Base-by-base conservation (phyloP, 768 basidiomycete genomes). In the Trametes elegans region DNA sequence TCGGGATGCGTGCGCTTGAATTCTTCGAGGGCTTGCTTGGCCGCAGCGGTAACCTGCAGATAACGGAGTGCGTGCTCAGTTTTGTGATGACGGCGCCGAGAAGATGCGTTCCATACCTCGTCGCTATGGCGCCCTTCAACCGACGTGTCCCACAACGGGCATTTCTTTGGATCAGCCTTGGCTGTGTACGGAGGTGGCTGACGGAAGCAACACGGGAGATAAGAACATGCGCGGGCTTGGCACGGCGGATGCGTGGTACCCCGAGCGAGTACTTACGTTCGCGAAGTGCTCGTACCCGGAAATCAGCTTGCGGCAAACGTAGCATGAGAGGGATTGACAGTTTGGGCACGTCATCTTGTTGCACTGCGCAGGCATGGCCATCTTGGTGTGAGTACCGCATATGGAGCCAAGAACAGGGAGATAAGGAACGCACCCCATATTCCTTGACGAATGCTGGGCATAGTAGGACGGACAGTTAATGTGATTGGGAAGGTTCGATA, bases 341-440 rank as follows among this genome's bases (percentile, higher is more conserved):
- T 85, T 71, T 1, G 85, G 81, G 62, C 90, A 92, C 0, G 75
- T 79, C 85, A 97, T 95, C 69, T 96, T 96, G 79, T 96, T 96
- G 73, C 94, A 96, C 86, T 91, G 60, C 35, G 36, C 26, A 49
- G 52, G n/a, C 23, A 36, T n/a, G 21, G n/a, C 10, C 8, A 16
- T 23, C 4, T n/a, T 7, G 7, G 39, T 27, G 18, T 55, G 29
- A 62, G 45, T 19, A 21, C 1, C 6, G 18, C 24, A 24, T 27
- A 39, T 14, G 1, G 36, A n/a, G 58, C 44, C 18, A 2, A 23
- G 36, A 19, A 42, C 23, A 34, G 6, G 34, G 26, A 34, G 16
- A 47, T 38, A 27, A 32, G 24, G 39, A 1, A 74, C 82, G 43
- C 76, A 90, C 90, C 8, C 90, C 91, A 39, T 67, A 64, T 58